Evolutionary conservation across 176 grass and related monocot species (phyloP), one percentile per base, ranked within the genome.

Genomic region (Typha latifolia): DNA sequence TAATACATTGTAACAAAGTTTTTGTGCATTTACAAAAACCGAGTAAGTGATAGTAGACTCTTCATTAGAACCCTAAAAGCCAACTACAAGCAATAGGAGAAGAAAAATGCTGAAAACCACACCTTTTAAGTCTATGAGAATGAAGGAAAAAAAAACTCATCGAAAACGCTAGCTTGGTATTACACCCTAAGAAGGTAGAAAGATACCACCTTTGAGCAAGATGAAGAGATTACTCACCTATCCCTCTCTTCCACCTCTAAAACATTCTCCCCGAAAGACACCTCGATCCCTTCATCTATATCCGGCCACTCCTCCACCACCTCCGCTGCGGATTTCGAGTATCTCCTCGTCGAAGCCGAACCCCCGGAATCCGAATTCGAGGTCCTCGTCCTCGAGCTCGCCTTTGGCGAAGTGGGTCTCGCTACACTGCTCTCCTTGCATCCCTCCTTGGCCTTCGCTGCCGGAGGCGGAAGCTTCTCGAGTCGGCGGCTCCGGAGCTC

Each of bases 401-500:
- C 22, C 23, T 32, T 67, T 49, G 12, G 24, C 48, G 61, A 29
- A 3, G 49, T 12, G 14, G 20, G 49, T 19, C 64, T 52, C 49
- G 24, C 49, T 4, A 16, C 50, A 43, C 37, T 43, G 5, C 37
- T 10, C 37, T 43, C 37, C 37, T 43, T 43, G 7, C 37, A 43
- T 43, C 37, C 37, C 37, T 43, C 37, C 37, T 43, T 6, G n/a
- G 47, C 63, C 31, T 56, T 61, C 31, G 56, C 19, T 4, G 64
- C 20, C 29, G 64, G 64, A n/a, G 51, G 51, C 12, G 64, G 73
- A 32, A 63, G 50, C 51, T 76, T 76, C 73, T 76, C 73, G 19
- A 76, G 73, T 11, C 73, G 63, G 29, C 63, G 73, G 50, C 73
- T 67, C 14, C 73, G 73, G 31, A 76, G 73, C 64, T 67, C 73